These are phyloP conservation scores for Paramecium primaurelia DNA, from an alignment of 73 alveolate species.

Conservation along the genomic window DNA sequence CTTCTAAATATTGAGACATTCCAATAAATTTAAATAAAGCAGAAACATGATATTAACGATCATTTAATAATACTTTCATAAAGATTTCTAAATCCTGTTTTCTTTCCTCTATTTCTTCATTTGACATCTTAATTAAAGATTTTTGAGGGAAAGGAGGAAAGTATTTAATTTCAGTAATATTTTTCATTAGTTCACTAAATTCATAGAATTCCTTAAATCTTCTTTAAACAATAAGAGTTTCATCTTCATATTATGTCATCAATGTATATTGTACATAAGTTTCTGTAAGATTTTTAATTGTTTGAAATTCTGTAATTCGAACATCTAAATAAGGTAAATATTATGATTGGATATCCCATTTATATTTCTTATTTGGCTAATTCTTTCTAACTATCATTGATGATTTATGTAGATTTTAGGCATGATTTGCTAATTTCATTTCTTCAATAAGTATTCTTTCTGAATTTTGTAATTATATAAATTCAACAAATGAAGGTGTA, in stretches of 20 bases:
- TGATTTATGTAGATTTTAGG: not conserved
- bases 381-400: not conserved
- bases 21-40: not conserved
- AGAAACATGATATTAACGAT: not conserved
- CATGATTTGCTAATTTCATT: not conserved
- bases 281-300: not conserved
- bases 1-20: not conserved
- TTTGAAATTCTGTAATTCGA: not conserved
- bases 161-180: not conserved
- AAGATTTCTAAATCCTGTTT: not conserved
- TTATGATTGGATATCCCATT: not conserved
- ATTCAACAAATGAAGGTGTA: not conserved
- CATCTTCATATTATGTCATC: not conserved
- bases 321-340: not conserved
- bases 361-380: not conserved
- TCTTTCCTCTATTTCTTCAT: constrained; percentile 7
- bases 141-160: constrained; percentile 4
- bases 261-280: not conserved
- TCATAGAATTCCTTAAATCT: constrained; percentile 6
- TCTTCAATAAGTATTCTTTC: not conserved
- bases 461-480: not conserved
- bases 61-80: constrained; percentile 8
- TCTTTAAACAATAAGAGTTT: not conserved
- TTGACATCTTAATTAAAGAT: not conserved
- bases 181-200: not conserved